Evolutionary conservation across 2,329 filamentous ascomycete genomes (phyloP).

Genomic region (Endoconidiophora laricicola): DNA sequence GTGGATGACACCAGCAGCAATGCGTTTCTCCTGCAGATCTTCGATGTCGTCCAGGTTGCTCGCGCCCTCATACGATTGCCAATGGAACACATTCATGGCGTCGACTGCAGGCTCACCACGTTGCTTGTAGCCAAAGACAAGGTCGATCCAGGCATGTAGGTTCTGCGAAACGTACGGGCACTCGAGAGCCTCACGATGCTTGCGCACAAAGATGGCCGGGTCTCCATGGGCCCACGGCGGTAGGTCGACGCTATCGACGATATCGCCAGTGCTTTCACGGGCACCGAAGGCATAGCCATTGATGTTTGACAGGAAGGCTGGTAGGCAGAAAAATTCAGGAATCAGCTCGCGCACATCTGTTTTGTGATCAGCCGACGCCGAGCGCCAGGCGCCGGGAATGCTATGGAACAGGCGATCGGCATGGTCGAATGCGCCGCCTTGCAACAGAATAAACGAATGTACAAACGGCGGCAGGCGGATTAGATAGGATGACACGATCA

Average conservation of each 20-base stretch:
- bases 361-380: slow-evolving; percentile 76
- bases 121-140: slow-evolving; percentile 89
- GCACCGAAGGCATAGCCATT: slow-evolving; percentile 90
- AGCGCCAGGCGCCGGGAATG: slow-evolving; percentile 77
- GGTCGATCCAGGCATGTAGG: slow-evolving; percentile 87
- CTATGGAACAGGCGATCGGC: slow-evolving; percentile 92
- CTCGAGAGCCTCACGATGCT: slow-evolving; percentile 89
- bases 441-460: slow-evolving; percentile 81
- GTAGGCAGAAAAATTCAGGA: slow-evolving; percentile 92
- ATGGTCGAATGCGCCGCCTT: slow-evolving; percentile 93
- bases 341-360: slow-evolving; percentile 89
- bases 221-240: slow-evolving; percentile 96
- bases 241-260: slow-evolving; percentile 73
- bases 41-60: slow-evolving; percentile 83
- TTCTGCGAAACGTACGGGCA: slow-evolving; percentile 82
- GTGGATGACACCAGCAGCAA: slow-evolving; percentile 91
- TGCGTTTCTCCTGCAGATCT: slow-evolving; percentile 70
- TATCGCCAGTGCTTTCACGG: slow-evolving; percentile 61
- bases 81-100: slow-evolving; percentile 87
- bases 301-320: slow-evolving; percentile 85
- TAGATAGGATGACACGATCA: slow-evolving; percentile 94
- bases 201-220: slow-evolving; percentile 85
- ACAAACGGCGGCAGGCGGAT: slow-evolving; percentile 93
- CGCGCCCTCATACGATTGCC: slow-evolving; percentile 85
- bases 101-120: slow-evolving; percentile 83